Evolutionary conservation across 225 moss, liverwort and hornwort genomes (phyloP).

Genomic region (Polytrichum commune): DNA sequence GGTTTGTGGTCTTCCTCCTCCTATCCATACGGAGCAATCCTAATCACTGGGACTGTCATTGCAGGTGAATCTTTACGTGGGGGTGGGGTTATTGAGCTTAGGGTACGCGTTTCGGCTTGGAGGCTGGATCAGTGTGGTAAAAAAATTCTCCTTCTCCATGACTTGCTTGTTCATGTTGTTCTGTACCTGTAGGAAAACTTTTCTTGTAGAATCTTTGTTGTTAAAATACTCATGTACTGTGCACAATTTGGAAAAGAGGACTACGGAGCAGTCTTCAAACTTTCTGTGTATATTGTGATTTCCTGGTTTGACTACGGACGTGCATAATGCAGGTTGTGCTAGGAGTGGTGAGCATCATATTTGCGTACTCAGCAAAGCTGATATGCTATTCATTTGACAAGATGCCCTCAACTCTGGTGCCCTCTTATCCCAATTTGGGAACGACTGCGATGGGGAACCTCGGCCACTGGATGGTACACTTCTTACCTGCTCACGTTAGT

Average conservation of each 20-base stretch:
- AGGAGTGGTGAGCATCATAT: slow-evolving; percentile 52
- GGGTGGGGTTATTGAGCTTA: slow-evolving; percentile 85
- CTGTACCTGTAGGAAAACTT: no score
- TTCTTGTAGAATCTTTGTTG: no score
- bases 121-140: slow-evolving; percentile 84
- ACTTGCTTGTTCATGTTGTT: no score
- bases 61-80: slow-evolving; percentile 92
- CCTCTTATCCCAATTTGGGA: slow-evolving; percentile 85
- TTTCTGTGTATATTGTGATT: not conserved
- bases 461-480: slow-evolving; percentile 71
- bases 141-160: not conserved
- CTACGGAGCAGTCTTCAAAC: not conserved
- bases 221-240: no score
- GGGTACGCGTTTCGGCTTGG: slow-evolving; percentile 87
- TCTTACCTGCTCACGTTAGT: not conserved
- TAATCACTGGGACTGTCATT: not conserved
- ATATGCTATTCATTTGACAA: slow-evolving; percentile 85
- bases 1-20: not conserved
- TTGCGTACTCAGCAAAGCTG: slow-evolving; percentile 77
- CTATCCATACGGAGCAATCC: not conserved
- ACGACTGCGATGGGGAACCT: slow-evolving; percentile 61
- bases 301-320: not conserved
- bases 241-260: no score
- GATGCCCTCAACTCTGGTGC: slow-evolving; percentile 61
- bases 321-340: slow-evolving; percentile 49